Percentiles rank a stretch among this genome's conserved stretches.
Conservation (phyloP, 2,329 filamentous ascomycete genomes). For the Verticillium isaacii region DNA sequence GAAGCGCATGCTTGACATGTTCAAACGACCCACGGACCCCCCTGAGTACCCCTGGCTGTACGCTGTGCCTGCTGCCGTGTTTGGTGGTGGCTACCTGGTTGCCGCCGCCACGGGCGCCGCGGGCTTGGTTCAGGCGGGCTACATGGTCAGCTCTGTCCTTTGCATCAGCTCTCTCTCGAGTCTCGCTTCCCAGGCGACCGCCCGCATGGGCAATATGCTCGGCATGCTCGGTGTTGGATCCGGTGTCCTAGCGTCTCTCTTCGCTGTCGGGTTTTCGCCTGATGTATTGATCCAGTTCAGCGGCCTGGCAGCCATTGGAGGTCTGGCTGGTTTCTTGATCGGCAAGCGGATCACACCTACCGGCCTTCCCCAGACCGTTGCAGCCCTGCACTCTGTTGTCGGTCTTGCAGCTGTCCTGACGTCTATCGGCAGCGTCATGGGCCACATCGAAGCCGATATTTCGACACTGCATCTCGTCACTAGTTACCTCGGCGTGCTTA, state of each 20-base stretch:
- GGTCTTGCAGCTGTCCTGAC: constrained; percentile 85
- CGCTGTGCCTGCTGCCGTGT: constrained; percentile 69
- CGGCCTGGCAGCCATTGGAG: constrained; percentile 68
- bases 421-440: constrained; percentile 79
- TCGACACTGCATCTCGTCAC: constrained; percentile 80
- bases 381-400: constrained; percentile 84
- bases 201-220: constrained; percentile 78
- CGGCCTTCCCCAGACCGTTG: constrained; percentile 83
- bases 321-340: constrained; percentile 62
- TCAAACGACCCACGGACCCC: constrained; percentile 78
- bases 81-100: constrained; percentile 75
- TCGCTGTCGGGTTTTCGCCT: constrained; percentile 74
- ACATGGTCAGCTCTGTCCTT: constrained; percentile 76
- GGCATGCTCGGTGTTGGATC: constrained; percentile 81
- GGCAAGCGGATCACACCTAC: constrained; percentile 85
- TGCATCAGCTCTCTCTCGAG: constrained; percentile 83
- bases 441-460: constrained; percentile 45
- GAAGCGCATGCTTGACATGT: constrained; percentile 92
- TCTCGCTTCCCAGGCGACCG: constrained; percentile 76
- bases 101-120: constrained; percentile 78
- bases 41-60: constrained; percentile 88
- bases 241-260: constrained; percentile 76
- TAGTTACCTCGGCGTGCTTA: constrained; percentile 80
- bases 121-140: constrained; percentile 81
- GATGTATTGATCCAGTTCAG: constrained; percentile 78